Evolutionary conservation across 2,329 filamentous ascomycete genomes (phyloP), one percentile per base, ranked within the genome.

Genomic region (Alternaria sp.): DNA sequence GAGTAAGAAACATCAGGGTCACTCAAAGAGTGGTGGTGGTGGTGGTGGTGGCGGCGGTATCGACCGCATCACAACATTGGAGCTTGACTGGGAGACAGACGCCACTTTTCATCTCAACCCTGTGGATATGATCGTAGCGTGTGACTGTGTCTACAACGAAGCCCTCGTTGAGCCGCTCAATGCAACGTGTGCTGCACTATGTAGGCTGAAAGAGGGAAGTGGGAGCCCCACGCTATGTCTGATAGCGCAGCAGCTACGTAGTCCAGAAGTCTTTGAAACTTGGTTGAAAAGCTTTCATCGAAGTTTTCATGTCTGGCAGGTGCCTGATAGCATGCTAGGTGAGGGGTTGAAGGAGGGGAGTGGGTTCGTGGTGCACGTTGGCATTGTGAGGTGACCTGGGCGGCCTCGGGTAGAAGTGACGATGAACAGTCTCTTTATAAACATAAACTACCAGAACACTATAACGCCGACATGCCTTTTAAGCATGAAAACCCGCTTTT

Each of bases 101-200:
- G 79, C 81, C 48, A 75, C 85, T 2, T 67, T 71, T 1, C 72
- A 74, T 4, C 68, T 83, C 8, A 83, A 84, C 0, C 85, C 87
- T 62, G 85, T 95, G 67, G 91, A 96, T 71, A 80, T 89, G 14
- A 83, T 98, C 11, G 77, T 98, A 36, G 93, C 93, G 4, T 97
- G 93, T 74, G 95, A 99, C 78, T 97, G 94, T 78, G 90, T 99
- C 68, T 99, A 96, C 83, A 99, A 98, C 79, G 92, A 97, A 67
- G 87, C 91, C 3, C 85, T 98, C 3, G 87, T 98, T 25, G 82
- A 86, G 44, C 93, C 94, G 0, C 87, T 98, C 50, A 91, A 95
- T n/a, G 86, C 90, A 70, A 91, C 92, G 0, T 97, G 92, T 75
- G 87, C 84, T 6, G 91, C 96, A 64, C 85, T 89, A 25, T 97